Conservation (phyloP, 164 flowering plant genomes). For the Umbellularia californica region DNA sequence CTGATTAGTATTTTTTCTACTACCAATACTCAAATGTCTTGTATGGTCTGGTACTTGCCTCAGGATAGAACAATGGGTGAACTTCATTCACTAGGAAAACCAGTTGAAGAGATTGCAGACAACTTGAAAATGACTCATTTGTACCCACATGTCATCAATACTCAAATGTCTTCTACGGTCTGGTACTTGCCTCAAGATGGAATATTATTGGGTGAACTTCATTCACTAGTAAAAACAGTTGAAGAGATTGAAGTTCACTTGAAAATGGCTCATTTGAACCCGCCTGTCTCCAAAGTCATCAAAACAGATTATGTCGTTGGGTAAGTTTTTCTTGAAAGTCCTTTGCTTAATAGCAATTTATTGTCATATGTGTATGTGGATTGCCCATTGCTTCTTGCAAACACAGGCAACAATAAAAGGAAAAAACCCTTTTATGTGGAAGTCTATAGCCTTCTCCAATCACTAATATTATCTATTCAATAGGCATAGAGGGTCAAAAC, state of each 20-base stretch:
- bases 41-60: not conserved
- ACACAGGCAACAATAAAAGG: too few relatives aligned
- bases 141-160: constrained; percentile 34
- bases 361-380: too few relatives aligned
- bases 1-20: too few relatives aligned
- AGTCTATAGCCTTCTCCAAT: too few relatives aligned
- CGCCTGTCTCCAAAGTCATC: constrained; percentile 39
- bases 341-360: not conserved
- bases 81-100: constrained; percentile 57
- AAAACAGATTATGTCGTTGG: constrained; percentile 58
- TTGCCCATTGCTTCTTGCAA: too few relatives aligned
- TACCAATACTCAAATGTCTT: not conserved
- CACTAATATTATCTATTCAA: too few relatives aligned
- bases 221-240: constrained; percentile 47
- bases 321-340: constrained; percentile 26
- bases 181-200: constrained; percentile 37
- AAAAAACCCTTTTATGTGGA: too few relatives aligned
- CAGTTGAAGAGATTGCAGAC: constrained; percentile 52
- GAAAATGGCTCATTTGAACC: constrained; percentile 42
- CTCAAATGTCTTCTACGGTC: not conserved
- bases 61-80: constrained; percentile 65
- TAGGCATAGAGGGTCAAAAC: too few relatives aligned
- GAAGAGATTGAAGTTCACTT: constrained; percentile 60
- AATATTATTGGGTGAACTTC: constrained; percentile 55
- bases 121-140: constrained; percentile 45